A percentile compares a stretch with the other conserved stretches of the same genome.
Evolutionary conservation across 1,284 basidiomycete genomes (phyloP).

Genomic region (Naganishia liquefaciens): DNA sequence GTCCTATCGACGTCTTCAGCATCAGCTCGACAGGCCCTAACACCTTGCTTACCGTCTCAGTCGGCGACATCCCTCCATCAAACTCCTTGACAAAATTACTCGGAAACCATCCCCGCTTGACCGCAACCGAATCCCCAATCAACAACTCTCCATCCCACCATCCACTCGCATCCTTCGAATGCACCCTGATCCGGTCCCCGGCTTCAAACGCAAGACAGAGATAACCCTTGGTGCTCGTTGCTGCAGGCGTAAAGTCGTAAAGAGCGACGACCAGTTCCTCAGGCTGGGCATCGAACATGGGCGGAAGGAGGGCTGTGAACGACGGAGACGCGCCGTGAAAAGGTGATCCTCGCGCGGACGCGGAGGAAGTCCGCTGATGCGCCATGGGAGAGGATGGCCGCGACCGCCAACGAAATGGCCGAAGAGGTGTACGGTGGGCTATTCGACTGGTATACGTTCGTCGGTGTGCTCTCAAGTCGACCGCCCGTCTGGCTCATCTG

Average conservation of each 20-base stretch:
- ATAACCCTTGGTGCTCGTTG: conserved; percentile 53
- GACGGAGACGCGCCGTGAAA: conserved; percentile 12
- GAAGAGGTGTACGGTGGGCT: neutral
- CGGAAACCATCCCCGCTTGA: conserved; percentile 94
- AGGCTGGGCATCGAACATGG: conserved; percentile 26
- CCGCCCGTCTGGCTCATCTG: no score
- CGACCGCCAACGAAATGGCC: neutral
- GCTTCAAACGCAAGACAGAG: conserved; percentile 85
- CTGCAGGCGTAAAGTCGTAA: conserved; percentile 76
- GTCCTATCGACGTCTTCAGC: conserved; percentile 2
- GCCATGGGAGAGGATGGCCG: no score
- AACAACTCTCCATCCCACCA: conserved; percentile 98
- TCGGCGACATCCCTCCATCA: conserved; percentile 5
- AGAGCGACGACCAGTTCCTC: conserved; percentile 70
- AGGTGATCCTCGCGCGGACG: neutral
- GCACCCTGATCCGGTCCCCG: conserved; percentile 86
- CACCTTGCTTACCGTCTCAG: conserved; percentile 5
- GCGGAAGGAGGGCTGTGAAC: conserved; percentile 26
- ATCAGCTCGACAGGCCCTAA: neutral
- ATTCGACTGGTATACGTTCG: no score
- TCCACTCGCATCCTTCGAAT: conserved; percentile 81
- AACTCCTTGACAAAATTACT: conserved; percentile 60
- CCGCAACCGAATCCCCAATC: conserved; percentile 51
- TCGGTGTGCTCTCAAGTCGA: no score
- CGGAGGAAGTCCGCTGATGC: conserved; percentile 3